phyloP scores from a whole-genome alignment of 2,329 filamentous ascomycete genomes.

The Trichoderma sp. region DNA sequence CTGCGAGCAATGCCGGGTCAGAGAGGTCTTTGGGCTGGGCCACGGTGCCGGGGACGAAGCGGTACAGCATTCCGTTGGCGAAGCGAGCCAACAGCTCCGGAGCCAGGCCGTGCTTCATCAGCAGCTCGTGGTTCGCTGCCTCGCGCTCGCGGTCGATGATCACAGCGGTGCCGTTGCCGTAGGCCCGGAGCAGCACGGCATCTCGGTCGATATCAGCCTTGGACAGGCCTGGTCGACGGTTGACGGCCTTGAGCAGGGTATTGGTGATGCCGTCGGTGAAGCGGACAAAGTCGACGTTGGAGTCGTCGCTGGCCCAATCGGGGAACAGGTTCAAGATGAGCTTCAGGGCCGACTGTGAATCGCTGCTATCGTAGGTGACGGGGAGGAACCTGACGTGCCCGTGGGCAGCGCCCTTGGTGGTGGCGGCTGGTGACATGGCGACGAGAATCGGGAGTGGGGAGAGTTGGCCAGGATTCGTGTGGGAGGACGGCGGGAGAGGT shows the following conservation, averaged over 20 bases:
- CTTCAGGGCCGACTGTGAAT: slow-evolving; percentile 78
- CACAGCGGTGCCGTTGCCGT: slow-evolving; percentile 90
- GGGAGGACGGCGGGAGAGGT: background rate
- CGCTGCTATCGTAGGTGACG: slow-evolving; percentile 73
- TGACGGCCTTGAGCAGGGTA: slow-evolving; percentile 79
- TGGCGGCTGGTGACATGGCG: slow-evolving; percentile 42
- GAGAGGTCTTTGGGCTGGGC: slow-evolving; percentile 81
- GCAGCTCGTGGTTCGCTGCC: slow-evolving; percentile 77
- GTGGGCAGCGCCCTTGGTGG: slow-evolving; percentile 39
- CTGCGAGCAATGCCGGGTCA: slow-evolving; percentile 73
- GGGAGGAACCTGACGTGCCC: slow-evolving; percentile 66
- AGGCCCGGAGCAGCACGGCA: slow-evolving; percentile 86
- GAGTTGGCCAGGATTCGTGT: background rate
- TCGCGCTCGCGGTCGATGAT: slow-evolving; percentile 93
- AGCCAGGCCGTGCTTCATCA: slow-evolving; percentile 80
- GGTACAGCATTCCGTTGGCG: slow-evolving; percentile 93
- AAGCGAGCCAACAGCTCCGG: slow-evolving; percentile 88
- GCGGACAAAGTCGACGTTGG: slow-evolving; percentile 78
- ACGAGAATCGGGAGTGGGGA: background rate
- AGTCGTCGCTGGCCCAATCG: slow-evolving; percentile 75
- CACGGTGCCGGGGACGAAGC: slow-evolving; percentile 79
- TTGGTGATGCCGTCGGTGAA: slow-evolving; percentile 99
- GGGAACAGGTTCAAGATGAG: slow-evolving; percentile 80
- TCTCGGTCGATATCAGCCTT: slow-evolving; percentile 76
- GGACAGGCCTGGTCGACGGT: slow-evolving; percentile 66